Evolutionary conservation across 2,329 filamentous ascomycete species (phyloP), one percentile per base, ranked within the genome.

Genomic region (Aureobasidium zeae): DNA sequence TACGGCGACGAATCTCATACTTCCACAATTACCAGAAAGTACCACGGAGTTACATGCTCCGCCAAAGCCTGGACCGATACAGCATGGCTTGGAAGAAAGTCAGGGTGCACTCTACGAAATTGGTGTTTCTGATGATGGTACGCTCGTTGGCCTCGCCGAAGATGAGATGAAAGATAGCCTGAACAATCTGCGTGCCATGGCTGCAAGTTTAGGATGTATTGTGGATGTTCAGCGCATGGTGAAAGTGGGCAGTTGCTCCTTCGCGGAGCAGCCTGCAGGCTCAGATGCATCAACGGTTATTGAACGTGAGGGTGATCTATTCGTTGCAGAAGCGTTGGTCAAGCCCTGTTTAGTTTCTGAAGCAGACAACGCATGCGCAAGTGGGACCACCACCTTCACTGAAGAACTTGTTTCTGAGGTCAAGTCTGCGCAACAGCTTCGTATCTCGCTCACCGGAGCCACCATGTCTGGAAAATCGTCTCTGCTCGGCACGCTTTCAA

Each of bases 51-150:
- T 87, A 5, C 78, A 68, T 17, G 63, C 66, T 11, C 70, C 70
- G 24, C 66, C 67, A 17, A 69, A 71, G 51, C 73, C 73, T 6
- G 67, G 68, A 30, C 72, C 69, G 37, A 63, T 80, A 22, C 62
- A 79, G 10, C 74, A 88, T 2, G 87, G 91, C 0, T 68, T 98
- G 7, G 89, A 96, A 59, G 88, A 94, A 59, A 95, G 87, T 12
- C 82, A 86, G 52, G 91, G 91, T 4, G 91, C 91, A 1, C 64
- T 96, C 37, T 98, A 98, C 55, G 89, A 98, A 62, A 94, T 98
- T 60, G 91, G 91, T 0, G 87, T 98, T 8, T 83, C 88, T 20
- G 91, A 98, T 60, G 87, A 96, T 65, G 91, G 91, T 6, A 86
- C 83, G 0, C 79, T 98, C 46, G 77, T 94, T 30, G 91, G 91